phyloP scores from a whole-genome alignment of 1,284 basidiomycete species.

The Abortiporus biennis region DNA sequence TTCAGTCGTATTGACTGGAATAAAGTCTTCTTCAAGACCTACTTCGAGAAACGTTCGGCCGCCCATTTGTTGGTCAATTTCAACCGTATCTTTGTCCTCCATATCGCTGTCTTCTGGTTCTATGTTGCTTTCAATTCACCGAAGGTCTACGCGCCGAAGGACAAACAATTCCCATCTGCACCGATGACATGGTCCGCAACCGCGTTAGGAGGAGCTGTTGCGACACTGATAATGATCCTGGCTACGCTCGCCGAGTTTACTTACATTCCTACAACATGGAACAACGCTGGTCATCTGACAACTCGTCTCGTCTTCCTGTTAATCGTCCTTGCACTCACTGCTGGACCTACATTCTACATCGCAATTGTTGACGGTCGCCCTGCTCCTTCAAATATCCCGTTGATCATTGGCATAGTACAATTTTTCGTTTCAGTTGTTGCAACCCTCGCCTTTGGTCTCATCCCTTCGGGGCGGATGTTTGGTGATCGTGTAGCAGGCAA shows the following conservation, averaged over 20 bases:
- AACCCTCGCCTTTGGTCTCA: conserved; percentile 74
- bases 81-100: conserved; percentile 95
- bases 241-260: conserved; percentile 91
- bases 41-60: conserved; percentile 90
- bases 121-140: conserved; percentile 96
- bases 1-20: conserved; percentile 90
- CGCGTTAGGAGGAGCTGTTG: conserved; percentile 86
- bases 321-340: conserved; percentile 81
- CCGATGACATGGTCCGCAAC: conserved; percentile 93
- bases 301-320: conserved; percentile 85
- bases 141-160: conserved; percentile 77
- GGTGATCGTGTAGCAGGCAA: conserved; percentile 94
- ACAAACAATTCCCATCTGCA: conserved; percentile 50
- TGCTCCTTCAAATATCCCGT: conserved; percentile 52
- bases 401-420: conserved; percentile 85
- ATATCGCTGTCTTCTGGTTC: conserved; percentile 88
- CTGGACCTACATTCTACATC: conserved; percentile 88
- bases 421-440: conserved; percentile 83
- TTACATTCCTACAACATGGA: conserved; percentile 97
- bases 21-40: conserved; percentile 94
- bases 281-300: conserved; percentile 91
- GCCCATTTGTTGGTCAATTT: conserved; percentile 94
- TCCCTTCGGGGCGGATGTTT: conserved; percentile 93
- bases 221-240: conserved; percentile 85
- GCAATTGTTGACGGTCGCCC: conserved; percentile 67